phyloP scores from a whole-genome alignment of 139 green algal species.

The Tetraselmis striata region DNA sequence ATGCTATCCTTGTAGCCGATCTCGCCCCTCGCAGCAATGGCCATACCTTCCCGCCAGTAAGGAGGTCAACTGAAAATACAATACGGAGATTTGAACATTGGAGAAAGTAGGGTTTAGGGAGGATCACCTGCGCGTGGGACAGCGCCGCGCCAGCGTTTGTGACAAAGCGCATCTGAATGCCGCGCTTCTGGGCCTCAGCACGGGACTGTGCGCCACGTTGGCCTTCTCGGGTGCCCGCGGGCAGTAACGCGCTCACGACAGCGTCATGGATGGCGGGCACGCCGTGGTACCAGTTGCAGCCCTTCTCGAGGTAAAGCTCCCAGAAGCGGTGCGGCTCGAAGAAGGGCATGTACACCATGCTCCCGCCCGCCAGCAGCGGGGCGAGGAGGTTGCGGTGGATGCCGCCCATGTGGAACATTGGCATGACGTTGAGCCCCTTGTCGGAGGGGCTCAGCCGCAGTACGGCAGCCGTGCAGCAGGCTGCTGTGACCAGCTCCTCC shows the following conservation, averaged over 20 bases:
- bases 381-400: constrained; percentile 72
- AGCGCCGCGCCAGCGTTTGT: constrained; percentile 16
- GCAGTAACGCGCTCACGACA: background rate
- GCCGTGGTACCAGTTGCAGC: constrained; percentile 80
- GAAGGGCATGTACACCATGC: constrained; percentile 45
- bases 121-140: background rate
- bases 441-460: background rate
- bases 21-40: no score
- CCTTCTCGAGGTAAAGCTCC: constrained; percentile 41
- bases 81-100: no score
- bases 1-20: no score
- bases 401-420: constrained; percentile 88
- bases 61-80: no score
- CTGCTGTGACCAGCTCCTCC: background rate
- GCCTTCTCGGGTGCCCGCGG: background rate
- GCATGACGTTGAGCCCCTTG: constrained; percentile 31
- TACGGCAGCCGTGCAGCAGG: background rate
- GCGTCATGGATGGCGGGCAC: constrained; percentile 77
- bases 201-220: background rate
- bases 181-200: background rate
- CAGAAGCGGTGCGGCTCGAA: constrained; percentile 72
- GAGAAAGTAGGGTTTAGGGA: no score
- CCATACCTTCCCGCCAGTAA: no score
- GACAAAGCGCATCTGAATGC: constrained; percentile 5
- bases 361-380: constrained; percentile 47